Percentiles rank a stretch among this genome's conserved stretches.
These are phyloP conservation scores for Allium sativum DNA, from an alignment of 106 monocot genomes.

Conservation along the genomic window DNA sequence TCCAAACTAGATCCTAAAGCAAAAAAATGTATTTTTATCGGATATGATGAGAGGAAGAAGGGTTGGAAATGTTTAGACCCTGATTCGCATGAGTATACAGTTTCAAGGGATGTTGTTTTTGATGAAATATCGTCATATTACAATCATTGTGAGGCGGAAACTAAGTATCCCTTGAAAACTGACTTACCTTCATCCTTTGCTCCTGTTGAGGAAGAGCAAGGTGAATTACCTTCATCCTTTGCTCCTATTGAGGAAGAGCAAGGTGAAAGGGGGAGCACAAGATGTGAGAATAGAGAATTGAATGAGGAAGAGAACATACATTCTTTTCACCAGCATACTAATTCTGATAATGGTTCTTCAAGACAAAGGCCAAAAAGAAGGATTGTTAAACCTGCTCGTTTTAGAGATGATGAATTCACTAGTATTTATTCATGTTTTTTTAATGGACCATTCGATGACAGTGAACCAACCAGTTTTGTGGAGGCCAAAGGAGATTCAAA, in stretches of 20 bases:
- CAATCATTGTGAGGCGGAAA: neutral
- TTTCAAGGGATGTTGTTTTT: conserved; percentile 3
- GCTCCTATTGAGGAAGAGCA: neutral
- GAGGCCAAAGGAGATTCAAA: neutral
- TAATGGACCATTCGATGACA: neutral
- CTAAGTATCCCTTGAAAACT: too few species aligned
- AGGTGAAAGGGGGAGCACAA: too few species aligned
- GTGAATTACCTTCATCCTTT: neutral
- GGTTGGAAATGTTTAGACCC: neutral
- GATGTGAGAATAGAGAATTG: neutral
- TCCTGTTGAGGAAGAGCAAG: too few species aligned
- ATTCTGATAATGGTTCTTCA: neutral
- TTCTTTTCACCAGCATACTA: neutral
- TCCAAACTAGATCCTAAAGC: neutral
- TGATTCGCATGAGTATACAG: neutral
- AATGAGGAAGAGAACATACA: neutral
- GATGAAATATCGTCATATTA: neutral
- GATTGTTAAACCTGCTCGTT: neutral
- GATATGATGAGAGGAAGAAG: conserved; percentile 2
- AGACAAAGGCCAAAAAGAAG: neutral
- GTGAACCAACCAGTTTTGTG: neutral
- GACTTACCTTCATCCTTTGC: neutral
- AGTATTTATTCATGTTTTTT: neutral
- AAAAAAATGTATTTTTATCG: neutral
- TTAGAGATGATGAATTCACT: neutral